Evolutionary conservation across 1,284 basidiomycete genomes (phyloP).

Genomic region (Dichomitus squalens): DNA sequence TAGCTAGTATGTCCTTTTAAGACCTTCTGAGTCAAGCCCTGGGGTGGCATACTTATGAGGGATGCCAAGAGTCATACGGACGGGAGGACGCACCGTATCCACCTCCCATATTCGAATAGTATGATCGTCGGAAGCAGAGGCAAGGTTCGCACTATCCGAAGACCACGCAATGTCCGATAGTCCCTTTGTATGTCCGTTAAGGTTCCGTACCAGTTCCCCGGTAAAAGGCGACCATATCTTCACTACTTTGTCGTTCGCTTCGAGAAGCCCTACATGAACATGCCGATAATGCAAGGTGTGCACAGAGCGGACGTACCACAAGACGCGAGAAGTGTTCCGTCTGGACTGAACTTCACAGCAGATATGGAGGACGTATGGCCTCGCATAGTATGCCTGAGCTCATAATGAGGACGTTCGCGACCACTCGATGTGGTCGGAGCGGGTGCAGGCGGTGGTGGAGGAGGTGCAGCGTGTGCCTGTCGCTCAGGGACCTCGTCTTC

Average conservation of each 20-base stretch:
- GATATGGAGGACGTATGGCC: conserved; percentile 81
- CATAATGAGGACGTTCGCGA: conserved; percentile 69
- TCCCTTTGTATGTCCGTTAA: conserved; percentile 77
- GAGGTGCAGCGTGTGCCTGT: conserved; percentile 38
- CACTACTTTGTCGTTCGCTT: conserved; percentile 74
- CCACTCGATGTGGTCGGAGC: conserved; percentile 36
- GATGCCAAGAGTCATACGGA: neutral
- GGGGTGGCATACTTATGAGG: conserved; percentile 1
- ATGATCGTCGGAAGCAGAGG: conserved; percentile 89
- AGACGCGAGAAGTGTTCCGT: conserved; percentile 78
- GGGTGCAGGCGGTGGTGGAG: conserved; percentile 34
- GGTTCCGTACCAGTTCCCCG: conserved; percentile 73
- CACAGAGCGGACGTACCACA: conserved; percentile 55
- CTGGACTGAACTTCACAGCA: conserved; percentile 83
- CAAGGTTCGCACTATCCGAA: conserved; percentile 77
- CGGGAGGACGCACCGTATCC: conserved; percentile 57
- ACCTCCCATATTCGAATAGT: conserved; percentile 87
- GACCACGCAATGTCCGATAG: conserved; percentile 91
- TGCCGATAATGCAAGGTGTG: neutral
- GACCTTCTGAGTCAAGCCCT: conserved; percentile 70
- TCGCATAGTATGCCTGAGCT: conserved; percentile 61
- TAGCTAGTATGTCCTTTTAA: conserved; percentile 85
- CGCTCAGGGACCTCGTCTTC: conserved; percentile 78
- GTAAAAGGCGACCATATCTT: conserved; percentile 83
- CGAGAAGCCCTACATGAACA: neutral